These are phyloP conservation scores for Salinomyces thailandicus DNA, from an alignment of 2,329 filamentous ascomycete species.

Conservation along the genomic window DNA sequence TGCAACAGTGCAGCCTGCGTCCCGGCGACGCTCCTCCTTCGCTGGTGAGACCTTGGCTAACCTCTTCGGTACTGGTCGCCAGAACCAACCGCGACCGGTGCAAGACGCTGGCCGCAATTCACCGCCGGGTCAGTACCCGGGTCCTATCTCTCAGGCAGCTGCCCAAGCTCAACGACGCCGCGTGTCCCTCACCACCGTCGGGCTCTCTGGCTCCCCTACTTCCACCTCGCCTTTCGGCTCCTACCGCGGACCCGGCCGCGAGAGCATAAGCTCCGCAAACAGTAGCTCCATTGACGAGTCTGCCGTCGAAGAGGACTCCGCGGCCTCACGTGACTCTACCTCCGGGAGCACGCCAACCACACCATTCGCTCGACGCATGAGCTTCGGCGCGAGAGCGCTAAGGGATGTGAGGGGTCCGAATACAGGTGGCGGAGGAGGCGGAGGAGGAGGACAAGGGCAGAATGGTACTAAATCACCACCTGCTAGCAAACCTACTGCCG, in stretches of 20 bases:
- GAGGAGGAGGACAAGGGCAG: constrained; percentile 20
- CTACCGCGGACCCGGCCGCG: constrained; percentile 33
- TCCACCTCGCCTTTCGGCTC: constrained; percentile 33
- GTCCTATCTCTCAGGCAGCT: constrained; percentile 39
- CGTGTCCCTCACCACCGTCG: constrained; percentile 40
- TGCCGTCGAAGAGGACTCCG: constrained; percentile 47
- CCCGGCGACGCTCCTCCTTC: constrained; percentile 39
- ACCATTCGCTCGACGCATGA: constrained; percentile 75
- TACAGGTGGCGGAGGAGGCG: constrained; percentile 33
- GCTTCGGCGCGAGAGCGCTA: constrained; percentile 75
- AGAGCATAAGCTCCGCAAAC: constrained; percentile 34
- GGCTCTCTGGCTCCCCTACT: constrained; percentile 35
- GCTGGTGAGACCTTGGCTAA: constrained; percentile 40
- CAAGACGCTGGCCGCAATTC: constrained; percentile 11
- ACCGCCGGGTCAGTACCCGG: constrained; percentile 24
- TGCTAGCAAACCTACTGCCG: constrained; percentile 9
- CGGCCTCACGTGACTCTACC: constrained; percentile 27
- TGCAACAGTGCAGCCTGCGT: too few relatives aligned
- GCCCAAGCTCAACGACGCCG: constrained; percentile 40
- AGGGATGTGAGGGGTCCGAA: constrained; percentile 51
- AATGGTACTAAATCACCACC: constrained; percentile 26
- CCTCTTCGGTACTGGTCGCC: constrained; percentile 33
- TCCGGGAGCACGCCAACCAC: constrained; percentile 47
- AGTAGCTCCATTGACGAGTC: constrained; percentile 37
- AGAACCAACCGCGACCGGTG: constrained; percentile 13